Evolutionary conservation across 352 stramenopile genomes (phyloP).

Genomic region (Albugo laibachii): DNA sequence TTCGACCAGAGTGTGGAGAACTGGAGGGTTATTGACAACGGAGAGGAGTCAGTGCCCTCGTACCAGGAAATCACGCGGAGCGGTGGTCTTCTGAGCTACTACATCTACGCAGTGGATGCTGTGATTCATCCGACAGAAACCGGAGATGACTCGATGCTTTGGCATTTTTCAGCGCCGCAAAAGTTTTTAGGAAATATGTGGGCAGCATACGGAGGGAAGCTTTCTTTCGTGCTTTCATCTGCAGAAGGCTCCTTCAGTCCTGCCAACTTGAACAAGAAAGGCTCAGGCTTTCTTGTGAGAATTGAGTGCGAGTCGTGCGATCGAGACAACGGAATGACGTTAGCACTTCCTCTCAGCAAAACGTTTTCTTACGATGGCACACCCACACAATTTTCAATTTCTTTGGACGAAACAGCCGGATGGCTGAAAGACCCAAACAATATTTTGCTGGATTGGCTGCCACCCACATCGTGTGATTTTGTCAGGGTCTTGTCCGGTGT

Average conservation of each 20-base stretch:
- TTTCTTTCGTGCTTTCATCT: slow-evolving; percentile 81
- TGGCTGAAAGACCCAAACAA: slow-evolving; percentile 87
- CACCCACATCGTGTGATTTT: slow-evolving; percentile 70
- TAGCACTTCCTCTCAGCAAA: slow-evolving; percentile 64
- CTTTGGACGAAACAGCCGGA: slow-evolving; percentile 55
- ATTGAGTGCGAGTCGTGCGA: slow-evolving; percentile 75
- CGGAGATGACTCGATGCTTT: slow-evolving; percentile 55
- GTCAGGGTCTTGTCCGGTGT: slow-evolving; percentile 74
- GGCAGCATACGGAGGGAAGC: slow-evolving; percentile 68
- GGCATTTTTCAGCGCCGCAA: slow-evolving; percentile 67
- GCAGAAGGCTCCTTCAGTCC: slow-evolving; percentile 75
- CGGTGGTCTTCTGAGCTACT: slow-evolving; percentile 67
- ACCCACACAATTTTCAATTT: slow-evolving; percentile 62
- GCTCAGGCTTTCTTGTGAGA: slow-evolving; percentile 47
- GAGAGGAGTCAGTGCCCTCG: slow-evolving; percentile 10
- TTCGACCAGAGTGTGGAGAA: slow-evolving; percentile 62
- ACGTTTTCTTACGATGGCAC: slow-evolving; percentile 66
- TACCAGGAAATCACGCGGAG: slow-evolving; percentile 40
- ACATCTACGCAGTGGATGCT: slow-evolving; percentile 67
- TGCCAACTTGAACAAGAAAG: slow-evolving; percentile 51
- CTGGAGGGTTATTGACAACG: slow-evolving; percentile 62
- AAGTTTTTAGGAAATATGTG: slow-evolving; percentile 82
- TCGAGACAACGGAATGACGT: slow-evolving; percentile 54
- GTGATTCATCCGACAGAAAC: slow-evolving; percentile 45
- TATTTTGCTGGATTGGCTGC: slow-evolving; percentile 44